Evolutionary conservation across 345 rosid species (phyloP).

Genomic region (Eutrema heterophyllum): DNA sequence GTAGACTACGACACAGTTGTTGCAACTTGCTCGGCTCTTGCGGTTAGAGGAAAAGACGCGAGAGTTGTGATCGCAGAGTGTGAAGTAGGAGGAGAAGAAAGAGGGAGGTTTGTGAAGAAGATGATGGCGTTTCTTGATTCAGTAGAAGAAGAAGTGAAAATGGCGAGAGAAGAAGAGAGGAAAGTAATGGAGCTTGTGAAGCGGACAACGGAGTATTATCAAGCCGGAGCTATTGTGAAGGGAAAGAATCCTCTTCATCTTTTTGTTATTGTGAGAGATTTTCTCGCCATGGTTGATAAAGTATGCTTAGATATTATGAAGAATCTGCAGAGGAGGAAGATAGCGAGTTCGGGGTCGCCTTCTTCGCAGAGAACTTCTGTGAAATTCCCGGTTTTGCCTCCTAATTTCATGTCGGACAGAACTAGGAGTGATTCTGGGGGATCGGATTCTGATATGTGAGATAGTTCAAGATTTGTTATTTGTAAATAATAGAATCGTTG

Average conservation of each 20-base stretch:
- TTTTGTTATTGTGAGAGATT: slow-evolving; percentile 63
- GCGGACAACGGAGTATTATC: slow-evolving; percentile 74
- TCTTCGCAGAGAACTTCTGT: slow-evolving; percentile 24
- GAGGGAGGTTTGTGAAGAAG: slow-evolving; percentile 43
- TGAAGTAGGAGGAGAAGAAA: slow-evolving; percentile 22
- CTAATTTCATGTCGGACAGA: slow-evolving; percentile 53
- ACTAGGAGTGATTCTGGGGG: slow-evolving; percentile 46
- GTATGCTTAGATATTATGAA: slow-evolving; percentile 59
- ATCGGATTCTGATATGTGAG: slow-evolving; percentile 58
- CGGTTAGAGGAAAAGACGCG: slow-evolving; percentile 43
- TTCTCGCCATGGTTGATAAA: slow-evolving; percentile 73
- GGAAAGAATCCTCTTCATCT: slow-evolving; percentile 53
- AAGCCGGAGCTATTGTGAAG: slow-evolving; percentile 48
- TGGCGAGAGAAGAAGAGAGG: slow-evolving; percentile 44
- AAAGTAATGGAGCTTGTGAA: slow-evolving; percentile 61
- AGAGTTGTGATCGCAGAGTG: slow-evolving; percentile 33
- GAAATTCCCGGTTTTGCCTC: slow-evolving; percentile 62
- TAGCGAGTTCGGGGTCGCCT: slow-evolving; percentile 15
- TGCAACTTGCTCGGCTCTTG: slow-evolving; percentile 44
- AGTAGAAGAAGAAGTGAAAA: slow-evolving; percentile 55
- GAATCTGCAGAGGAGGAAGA: slow-evolving; percentile 54
- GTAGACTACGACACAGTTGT: slow-evolving; percentile 46
- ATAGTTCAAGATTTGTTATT: neutral
- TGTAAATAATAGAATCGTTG: slow-evolving; percentile 20
- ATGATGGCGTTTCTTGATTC: slow-evolving; percentile 52